Evolutionary conservation across 805 yeast genomes (phyloP), one percentile per base, ranked within the genome.

Genomic region (Kockiozyma suomiensis): DNA sequence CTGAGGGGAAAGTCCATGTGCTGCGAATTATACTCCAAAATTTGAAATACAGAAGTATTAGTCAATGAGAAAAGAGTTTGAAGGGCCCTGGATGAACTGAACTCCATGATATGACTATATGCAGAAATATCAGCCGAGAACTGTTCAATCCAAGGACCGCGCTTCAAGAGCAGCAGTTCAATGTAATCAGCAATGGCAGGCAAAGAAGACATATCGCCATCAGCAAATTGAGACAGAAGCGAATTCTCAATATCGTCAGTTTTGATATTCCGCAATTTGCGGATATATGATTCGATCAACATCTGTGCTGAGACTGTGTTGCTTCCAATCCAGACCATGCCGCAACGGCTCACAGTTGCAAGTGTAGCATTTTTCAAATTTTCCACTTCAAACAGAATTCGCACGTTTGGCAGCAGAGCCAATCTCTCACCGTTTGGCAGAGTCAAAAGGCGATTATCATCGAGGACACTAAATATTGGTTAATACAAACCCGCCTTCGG

Each of bases 271-370:
- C 48, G 46, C 4, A 71, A 54, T 3, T 38, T 28, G 12, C 48
- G 49, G 13, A 70, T 5, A 26, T 74, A 68, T 26, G 72, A 66
- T n/a, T 66, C 53, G 8, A 69, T 55, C 7, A 70, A 30, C 61
- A 71, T 71, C 2, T 43, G 41, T 1, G 67, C 25, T 0, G 62
- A 45, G 1, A 77, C 68, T 0, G 72, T 57, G 5, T 64, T 59
- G 1, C 69, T 67, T n/a, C 84, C 85, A 66, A 89, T 74, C 86
- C 91, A 88, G 0, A 92, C 76, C 81, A 93, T 85, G 2, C 96
- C 97, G 78, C 97, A 92, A 71, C 98, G 81, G 72, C 94, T 89
- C 25, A 93, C 81, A 0, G 98, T 93, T 0, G 98, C 98, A 0
- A 90, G 90, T 0, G 98, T 93, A 0, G 96, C 88, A 65, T 81